phyloP scores from a whole-genome alignment of 345 rosid genomes.

The Melaleuca alternifolia region DNA sequence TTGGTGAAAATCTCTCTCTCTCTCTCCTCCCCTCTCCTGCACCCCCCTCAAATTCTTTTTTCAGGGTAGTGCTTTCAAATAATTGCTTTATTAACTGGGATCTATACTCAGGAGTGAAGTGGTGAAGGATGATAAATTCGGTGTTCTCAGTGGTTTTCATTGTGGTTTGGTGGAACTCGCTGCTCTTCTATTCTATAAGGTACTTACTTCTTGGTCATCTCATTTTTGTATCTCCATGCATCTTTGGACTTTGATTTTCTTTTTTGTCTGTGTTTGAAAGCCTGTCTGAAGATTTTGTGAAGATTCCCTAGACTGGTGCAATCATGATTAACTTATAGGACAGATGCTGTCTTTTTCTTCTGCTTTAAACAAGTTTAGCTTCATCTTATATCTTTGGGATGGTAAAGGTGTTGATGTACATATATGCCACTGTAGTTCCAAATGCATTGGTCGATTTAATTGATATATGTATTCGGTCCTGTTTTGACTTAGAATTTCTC shows the following conservation, averaged over 20 bases:
- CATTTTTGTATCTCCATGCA: neutral
- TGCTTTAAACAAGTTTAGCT: neutral
- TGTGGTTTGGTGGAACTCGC: constrained; percentile 71
- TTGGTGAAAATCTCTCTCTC: constrained; percentile 29
- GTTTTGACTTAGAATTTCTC: neutral
- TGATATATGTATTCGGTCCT: neutral
- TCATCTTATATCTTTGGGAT: neutral
- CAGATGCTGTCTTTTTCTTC: neutral
- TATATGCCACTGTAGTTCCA: neutral
- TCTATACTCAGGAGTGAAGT: constrained; percentile 49
- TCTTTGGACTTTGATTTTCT: neutral
- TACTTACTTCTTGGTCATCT: constrained; percentile 6
- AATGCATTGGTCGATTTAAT: neutral
- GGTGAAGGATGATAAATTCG: constrained; percentile 66
- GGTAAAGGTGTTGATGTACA: neutral
- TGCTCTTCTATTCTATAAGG: constrained; percentile 67
- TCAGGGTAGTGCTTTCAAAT: neutral
- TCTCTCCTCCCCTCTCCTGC: neutral
- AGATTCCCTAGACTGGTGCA: neutral
- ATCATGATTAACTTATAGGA: neutral
- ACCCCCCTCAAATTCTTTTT: neutral
- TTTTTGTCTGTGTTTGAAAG: neutral
- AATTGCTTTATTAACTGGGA: neutral
- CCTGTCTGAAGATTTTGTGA: neutral
- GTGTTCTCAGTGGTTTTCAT: constrained; percentile 51